These are phyloP conservation scores for Helianthus tuberosus DNA, from an alignment of 129 eudicot genomes.

Conservation along the genomic window DNA sequence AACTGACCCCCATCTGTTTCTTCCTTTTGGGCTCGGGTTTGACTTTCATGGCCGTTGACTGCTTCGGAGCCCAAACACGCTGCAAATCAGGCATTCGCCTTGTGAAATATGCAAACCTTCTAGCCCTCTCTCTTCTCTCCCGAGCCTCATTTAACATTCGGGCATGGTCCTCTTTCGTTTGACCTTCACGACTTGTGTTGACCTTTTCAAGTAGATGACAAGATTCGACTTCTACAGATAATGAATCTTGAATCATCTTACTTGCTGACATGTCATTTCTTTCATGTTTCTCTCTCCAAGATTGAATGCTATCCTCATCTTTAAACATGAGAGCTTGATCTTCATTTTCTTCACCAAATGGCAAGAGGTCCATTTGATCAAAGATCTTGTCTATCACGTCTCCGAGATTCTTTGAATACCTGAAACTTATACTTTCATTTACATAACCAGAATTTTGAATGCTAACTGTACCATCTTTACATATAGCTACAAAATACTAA, in stretches of 20 bases:
- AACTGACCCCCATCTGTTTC: conserved; percentile 38
- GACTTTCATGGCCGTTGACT: conserved; percentile 40
- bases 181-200: conserved; percentile 27
- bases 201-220: conserved; percentile 42
- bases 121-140: conserved; percentile 76
- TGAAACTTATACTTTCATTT: conserved; percentile 33
- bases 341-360: conserved; percentile 84
- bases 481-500: no score
- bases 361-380: conserved; percentile 75
- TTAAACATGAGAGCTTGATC: conserved; percentile 57
- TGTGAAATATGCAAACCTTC: conserved; percentile 64
- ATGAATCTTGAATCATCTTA: conserved; percentile 39
- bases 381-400: conserved; percentile 69
- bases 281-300: conserved; percentile 57
- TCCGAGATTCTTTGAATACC: conserved; percentile 63
- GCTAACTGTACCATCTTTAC: no score
- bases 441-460: background rate
- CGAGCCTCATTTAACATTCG: conserved; percentile 69
- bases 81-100: conserved; percentile 75
- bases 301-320: conserved; percentile 89
- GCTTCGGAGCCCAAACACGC: conserved; percentile 97
- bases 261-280: conserved; percentile 28
- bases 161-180: conserved; percentile 41
- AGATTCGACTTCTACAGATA: conserved; percentile 61
- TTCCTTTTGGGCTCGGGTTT: conserved; percentile 60